A percentile compares a stretch with the other conserved stretches of the same genome.
phyloP scores from a whole-genome alignment of 2,329 filamentous ascomycete genomes.

The Hymenoscyphus scutula region DNA sequence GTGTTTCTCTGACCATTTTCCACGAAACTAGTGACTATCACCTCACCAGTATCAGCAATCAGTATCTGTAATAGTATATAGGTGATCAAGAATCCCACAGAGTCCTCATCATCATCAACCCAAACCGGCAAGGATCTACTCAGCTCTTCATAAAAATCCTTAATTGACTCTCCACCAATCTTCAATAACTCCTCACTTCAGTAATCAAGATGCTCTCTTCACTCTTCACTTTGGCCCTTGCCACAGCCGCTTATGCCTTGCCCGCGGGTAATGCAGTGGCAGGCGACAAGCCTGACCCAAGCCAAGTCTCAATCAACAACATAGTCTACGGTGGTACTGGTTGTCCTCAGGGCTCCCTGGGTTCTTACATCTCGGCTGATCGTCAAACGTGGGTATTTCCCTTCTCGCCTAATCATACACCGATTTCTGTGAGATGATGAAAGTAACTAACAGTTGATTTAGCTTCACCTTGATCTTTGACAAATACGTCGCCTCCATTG shows the following conservation, averaged over 20 bases:
- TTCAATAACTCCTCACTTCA: background rate
- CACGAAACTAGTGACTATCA: conserved; percentile 13
- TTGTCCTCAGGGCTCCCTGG: conserved; percentile 24
- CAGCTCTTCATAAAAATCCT: no score
- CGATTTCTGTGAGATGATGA: background rate
- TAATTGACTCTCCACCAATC: background rate
- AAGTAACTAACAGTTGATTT: background rate
- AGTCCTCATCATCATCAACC: conserved; percentile 8
- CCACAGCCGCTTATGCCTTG: conserved; percentile 19
- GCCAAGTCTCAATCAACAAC: conserved; percentile 22
- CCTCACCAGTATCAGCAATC: conserved; percentile 10
- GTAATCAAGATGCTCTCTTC: conserved; percentile 20
- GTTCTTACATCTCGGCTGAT: conserved; percentile 24
- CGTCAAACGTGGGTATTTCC: conserved; percentile 21
- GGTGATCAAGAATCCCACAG: conserved; percentile 14
- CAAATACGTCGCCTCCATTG: conserved; percentile 24
- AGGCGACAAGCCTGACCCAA: conserved; percentile 14
- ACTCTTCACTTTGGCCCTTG: conserved; percentile 18
- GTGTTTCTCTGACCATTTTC: conserved; percentile 10
- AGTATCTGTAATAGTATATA: conserved; percentile 20
- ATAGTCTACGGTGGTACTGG: conserved; percentile 26
- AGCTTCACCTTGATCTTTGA: conserved; percentile 30
- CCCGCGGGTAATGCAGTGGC: conserved; percentile 9
- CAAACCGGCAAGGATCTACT: background rate
- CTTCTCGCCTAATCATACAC: background rate